Conservation (phyloP, 2,329 filamentous ascomycete genomes). For the Phyllachora maydis region DNA sequence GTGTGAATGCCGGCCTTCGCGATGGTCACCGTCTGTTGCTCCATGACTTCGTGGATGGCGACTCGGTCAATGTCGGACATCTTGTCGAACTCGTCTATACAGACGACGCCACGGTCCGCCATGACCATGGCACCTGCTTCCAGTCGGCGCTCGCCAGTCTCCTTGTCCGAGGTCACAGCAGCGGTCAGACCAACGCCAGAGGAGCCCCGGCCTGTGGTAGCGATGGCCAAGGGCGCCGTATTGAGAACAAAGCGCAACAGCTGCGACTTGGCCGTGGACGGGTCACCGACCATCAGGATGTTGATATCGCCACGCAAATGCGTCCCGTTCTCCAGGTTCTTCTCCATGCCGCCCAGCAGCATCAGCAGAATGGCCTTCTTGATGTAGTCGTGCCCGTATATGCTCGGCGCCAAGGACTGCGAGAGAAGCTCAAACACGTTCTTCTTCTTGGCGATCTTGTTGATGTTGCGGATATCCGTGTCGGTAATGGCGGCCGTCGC, state of each 20-base stretch:
- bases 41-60: constrained; percentile 99
- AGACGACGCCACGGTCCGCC: constrained; percentile 88
- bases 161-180: constrained; percentile 89
- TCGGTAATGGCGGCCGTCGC: constrained; percentile 86
- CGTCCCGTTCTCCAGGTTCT: constrained; percentile 94
- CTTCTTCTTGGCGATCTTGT: constrained; percentile 87
- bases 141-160: constrained; percentile 83
- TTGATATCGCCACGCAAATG: constrained; percentile 98
- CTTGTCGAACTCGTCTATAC: constrained; percentile 98
- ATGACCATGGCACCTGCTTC: constrained; percentile 99
- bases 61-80: constrained; percentile 98
- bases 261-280: constrained; percentile 97
- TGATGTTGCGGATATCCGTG: constrained; percentile 95
- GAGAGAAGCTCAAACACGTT: constrained; percentile 84
- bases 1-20: constrained; percentile 98
- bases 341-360: constrained; percentile 90
- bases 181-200: constrained; percentile 96
- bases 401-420: constrained; percentile 87
- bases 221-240: constrained; percentile 87
- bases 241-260: constrained; percentile 91
- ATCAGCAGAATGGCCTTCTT: constrained; percentile 95
- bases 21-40: constrained; percentile 97
- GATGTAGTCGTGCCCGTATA: constrained; percentile 91
- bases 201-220: constrained; percentile 88
- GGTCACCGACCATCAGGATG: constrained; percentile 97